A percentile compares a stretch with the other conserved stretches of the same genome.
Evolutionary conservation across 805 yeast genomes (phyloP).

Genomic region (Martiniozyma abietophila): DNA sequence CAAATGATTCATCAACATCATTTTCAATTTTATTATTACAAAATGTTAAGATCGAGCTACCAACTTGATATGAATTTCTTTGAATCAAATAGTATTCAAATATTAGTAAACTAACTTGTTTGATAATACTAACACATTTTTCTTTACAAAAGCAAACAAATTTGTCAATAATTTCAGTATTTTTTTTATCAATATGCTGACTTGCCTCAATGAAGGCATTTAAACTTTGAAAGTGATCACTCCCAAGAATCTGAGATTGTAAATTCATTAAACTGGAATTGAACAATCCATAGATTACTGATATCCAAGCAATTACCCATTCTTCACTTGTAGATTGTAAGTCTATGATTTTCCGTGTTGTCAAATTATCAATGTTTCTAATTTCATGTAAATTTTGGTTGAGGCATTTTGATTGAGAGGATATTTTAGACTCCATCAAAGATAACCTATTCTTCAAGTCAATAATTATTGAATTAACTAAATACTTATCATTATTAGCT

Average conservation of each 20-base stretch:
- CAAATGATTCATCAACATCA: constrained; percentile 13
- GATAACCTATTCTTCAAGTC: constrained; percentile 15
- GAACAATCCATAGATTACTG: constrained; percentile 22
- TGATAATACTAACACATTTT: constrained; percentile 17
- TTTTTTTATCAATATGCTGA: constrained; percentile 13
- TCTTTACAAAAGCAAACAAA: constrained; percentile 19
- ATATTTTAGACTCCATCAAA: constrained; percentile 5
- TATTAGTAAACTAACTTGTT: constrained; percentile 19
- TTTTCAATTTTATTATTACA: constrained; percentile 17
- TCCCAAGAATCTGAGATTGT: constrained; percentile 20
- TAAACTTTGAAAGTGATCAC: constrained; percentile 17
- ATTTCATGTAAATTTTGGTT: constrained; percentile 8
- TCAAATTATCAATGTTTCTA: constrained; percentile 5
- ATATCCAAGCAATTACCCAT: constrained; percentile 23
- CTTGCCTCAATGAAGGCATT: constrained; percentile 18
- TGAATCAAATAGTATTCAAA: constrained; percentile 23
- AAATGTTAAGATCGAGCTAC: constrained; percentile 13
- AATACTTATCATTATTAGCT: constrained; percentile 12
- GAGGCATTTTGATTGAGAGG: constrained; percentile 6
- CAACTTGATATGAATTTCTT: constrained; percentile 10
- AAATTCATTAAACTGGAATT: constrained; percentile 19
- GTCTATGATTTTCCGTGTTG: constrained; percentile 10
- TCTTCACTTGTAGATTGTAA: constrained; percentile 13
- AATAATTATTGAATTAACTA: constrained; percentile 16
- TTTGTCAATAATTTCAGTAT: constrained; percentile 14